Conservation (phyloP, 148 eudicot genomes). For the Amaranthus hypochondriacus region DNA sequence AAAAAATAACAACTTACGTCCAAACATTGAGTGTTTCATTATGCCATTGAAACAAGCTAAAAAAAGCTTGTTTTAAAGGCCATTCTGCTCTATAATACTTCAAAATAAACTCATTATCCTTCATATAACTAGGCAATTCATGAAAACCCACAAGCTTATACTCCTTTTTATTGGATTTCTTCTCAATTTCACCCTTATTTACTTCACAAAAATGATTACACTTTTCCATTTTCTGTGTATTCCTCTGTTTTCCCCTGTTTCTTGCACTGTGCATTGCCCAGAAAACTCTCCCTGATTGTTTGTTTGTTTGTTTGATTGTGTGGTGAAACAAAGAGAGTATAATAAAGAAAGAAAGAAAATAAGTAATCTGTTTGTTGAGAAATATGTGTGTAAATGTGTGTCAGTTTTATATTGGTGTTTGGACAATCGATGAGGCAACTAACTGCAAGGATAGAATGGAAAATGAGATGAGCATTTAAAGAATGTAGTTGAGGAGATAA, state of each 20-base stretch:
- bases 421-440: background rate
- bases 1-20: constrained; percentile 54
- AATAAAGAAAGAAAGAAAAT: too few relatives aligned
- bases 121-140: constrained; percentile 87
- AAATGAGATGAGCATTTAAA: constrained; percentile 2
- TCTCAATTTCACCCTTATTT: background rate
- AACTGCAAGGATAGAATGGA: too few relatives aligned
- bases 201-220: constrained; percentile 12
- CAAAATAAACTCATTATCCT: constrained; percentile 81
- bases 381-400: background rate
- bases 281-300: background rate
- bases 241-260: constrained; percentile 28
- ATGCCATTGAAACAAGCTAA: constrained; percentile 88
- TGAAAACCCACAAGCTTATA: constrained; percentile 38
- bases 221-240: constrained; percentile 20
- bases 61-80: constrained; percentile 70
- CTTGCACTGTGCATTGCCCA: constrained; percentile 23
- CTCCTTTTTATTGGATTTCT: constrained; percentile 5
- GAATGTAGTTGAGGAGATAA: constrained; percentile 13
- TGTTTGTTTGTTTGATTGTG: background rate
- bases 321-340: background rate
- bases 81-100: constrained; percentile 80
- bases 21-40: constrained; percentile 93
- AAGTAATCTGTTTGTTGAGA: too few relatives aligned
- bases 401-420: constrained; percentile 5